phyloP scores from a whole-genome alignment of 306 rosid genomes.

The Quercus agrifolia region DNA sequence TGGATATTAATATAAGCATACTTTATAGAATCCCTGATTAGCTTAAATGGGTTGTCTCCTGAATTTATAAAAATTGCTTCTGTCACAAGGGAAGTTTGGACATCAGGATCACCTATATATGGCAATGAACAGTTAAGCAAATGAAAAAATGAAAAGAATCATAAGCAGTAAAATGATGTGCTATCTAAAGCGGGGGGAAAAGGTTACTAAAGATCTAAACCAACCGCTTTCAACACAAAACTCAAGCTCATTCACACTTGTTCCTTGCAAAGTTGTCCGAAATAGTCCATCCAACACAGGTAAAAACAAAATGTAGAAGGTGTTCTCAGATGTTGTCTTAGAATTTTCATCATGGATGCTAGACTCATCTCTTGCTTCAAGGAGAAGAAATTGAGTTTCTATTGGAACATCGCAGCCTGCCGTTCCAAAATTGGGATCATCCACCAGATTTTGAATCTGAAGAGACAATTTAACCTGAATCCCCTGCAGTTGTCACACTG shows the following conservation, averaged over 20 bases:
- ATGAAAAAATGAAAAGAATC: not conserved
- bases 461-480: constrained; percentile 44
- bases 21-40: constrained; percentile 59
- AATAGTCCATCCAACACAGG: constrained; percentile 65
- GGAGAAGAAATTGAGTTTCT: constrained; percentile 64
- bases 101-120: constrained; percentile 42
- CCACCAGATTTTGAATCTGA: constrained; percentile 71
- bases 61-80: constrained; percentile 61
- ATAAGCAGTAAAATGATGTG: not conserved
- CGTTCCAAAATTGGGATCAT: constrained; percentile 55
- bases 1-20: constrained; percentile 6
- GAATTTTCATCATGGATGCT: constrained; percentile 28
- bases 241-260: constrained; percentile 44
- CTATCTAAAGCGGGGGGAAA: not conserved
- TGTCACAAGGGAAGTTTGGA: constrained; percentile 47
- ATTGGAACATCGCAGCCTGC: constrained; percentile 50
- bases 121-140: constrained; percentile 13
- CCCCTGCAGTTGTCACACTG: constrained; percentile 30
- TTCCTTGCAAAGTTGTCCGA: constrained; percentile 57
- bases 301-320: constrained; percentile 51
- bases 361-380: constrained; percentile 49
- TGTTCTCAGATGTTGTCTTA: constrained; percentile 21
- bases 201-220: not conserved
- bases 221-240: constrained; percentile 65
- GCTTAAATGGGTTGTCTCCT: constrained; percentile 62